phyloP scores from a whole-genome alignment of 2,329 filamentous ascomycete species.

The Pestalotiopsis sp. region DNA sequence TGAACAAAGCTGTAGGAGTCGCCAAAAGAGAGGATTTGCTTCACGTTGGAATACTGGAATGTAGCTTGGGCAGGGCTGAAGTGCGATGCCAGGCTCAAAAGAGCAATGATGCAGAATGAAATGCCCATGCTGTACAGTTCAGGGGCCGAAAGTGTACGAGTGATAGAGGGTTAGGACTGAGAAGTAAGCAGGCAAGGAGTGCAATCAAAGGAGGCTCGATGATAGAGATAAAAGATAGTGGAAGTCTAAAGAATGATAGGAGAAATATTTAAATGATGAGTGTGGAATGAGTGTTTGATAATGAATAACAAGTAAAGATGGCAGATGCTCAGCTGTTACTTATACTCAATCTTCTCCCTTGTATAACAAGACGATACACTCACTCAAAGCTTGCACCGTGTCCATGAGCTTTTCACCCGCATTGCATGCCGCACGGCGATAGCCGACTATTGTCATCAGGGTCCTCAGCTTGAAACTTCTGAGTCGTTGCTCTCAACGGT shows the following conservation, averaged over 20 bases:
- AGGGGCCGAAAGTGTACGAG: not conserved
- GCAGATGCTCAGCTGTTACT: too few relatives aligned
- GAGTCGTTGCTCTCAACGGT: not conserved
- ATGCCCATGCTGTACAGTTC: not conserved
- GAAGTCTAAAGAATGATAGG: too few relatives aligned
- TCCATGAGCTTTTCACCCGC: too few relatives aligned
- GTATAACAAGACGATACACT: too few relatives aligned
- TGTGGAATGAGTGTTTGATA: too few relatives aligned
- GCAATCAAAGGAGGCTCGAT: not conserved
- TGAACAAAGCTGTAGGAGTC: conserved; percentile 57
- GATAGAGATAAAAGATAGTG: not conserved
- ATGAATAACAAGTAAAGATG: too few relatives aligned
- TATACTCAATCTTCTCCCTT: too few relatives aligned
- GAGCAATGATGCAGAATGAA: not conserved
- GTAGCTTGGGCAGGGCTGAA: not conserved
- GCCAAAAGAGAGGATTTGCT: conserved; percentile 43
- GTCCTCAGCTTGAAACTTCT: not conserved
- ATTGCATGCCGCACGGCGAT: too few relatives aligned
- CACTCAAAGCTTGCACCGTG: too few relatives aligned
- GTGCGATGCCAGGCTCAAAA: not conserved
- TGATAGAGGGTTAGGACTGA: not conserved
- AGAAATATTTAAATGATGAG: too few relatives aligned
- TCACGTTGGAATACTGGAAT: not conserved
- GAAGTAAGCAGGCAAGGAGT: not conserved
- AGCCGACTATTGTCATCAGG: not conserved